A percentile compares a stretch with the other conserved stretches of the same genome.
Evolutionary conservation across 2,329 filamentous ascomycete genomes (phyloP).

Genomic region (Xylariaceae sp.): DNA sequence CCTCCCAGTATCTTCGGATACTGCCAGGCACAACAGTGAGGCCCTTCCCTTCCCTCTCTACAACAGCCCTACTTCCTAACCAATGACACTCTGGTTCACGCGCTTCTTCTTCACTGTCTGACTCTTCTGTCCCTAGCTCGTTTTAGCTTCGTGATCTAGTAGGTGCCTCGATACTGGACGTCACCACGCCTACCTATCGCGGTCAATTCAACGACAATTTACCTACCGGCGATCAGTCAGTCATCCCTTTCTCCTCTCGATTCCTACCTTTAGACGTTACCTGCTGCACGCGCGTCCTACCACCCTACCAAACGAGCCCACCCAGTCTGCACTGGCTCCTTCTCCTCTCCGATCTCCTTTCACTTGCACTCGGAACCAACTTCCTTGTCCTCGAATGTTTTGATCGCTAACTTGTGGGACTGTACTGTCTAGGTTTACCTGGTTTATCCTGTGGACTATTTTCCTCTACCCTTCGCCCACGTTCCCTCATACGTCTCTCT

Average conservation of each 20-base stretch:
- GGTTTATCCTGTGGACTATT: conserved; percentile 6
- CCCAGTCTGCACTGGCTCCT: conserved; percentile 6
- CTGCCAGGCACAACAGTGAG: no score
- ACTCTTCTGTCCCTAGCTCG: conserved; percentile 9
- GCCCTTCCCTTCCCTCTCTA: neutral
- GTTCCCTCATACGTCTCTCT: conserved; percentile 9
- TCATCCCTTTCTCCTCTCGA: conserved; percentile 1
- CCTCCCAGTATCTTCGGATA: no score
- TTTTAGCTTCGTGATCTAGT: conserved; percentile 8
- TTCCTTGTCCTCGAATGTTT: conserved; percentile 8
- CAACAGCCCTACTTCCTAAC: neutral
- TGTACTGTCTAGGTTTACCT: conserved; percentile 9
- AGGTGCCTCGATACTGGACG: conserved; percentile 3
- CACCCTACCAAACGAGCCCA: neutral
- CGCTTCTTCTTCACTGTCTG: neutral
- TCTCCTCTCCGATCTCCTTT: conserved; percentile 10
- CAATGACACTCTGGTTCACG: neutral
- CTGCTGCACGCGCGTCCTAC: conserved; percentile 2
- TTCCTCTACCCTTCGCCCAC: conserved; percentile 4
- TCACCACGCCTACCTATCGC: neutral
- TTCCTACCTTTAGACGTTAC: neutral
- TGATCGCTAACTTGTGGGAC: conserved; percentile 12
- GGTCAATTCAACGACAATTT: neutral
- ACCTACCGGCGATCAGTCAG: neutral
- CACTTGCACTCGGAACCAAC: conserved; percentile 10